A percentile compares a stretch with the other conserved stretches of the same genome.
phyloP scores from a whole-genome alignment of 139 green algal genomes.

The Edaphochlamys debaryana region DNA sequence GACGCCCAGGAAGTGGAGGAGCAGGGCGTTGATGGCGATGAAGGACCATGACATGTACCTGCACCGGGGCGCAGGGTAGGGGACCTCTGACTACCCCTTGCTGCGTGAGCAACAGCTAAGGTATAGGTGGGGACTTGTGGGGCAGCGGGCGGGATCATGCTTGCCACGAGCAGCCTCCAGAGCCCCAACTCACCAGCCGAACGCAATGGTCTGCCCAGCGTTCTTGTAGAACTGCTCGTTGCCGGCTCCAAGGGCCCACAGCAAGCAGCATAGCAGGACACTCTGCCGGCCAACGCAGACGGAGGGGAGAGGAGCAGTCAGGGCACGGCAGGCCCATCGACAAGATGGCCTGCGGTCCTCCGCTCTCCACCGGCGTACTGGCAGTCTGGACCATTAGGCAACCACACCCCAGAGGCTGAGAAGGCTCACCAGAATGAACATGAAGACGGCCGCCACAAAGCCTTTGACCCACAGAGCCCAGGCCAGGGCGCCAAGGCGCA shows the following conservation, averaged over 20 bases:
- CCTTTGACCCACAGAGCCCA: slow-evolving; percentile 20
- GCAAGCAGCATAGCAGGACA: slow-evolving; percentile 25
- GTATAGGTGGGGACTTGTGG: no score
- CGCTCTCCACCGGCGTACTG: no score
- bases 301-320: no score
- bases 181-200: slow-evolving; percentile 30
- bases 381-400: no score
- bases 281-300: no score
- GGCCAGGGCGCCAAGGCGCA: neutral
- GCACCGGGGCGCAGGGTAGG: neutral
- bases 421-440: slow-evolving; percentile 30
- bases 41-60: slow-evolving; percentile 43
- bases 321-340: no score
- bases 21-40: slow-evolving; percentile 41
- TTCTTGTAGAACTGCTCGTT: slow-evolving; percentile 20
- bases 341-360: no score
- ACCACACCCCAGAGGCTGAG: no score
- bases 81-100: no score
- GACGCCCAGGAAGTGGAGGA: slow-evolving; percentile 39
- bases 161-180: no score
- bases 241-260: slow-evolving; percentile 14
- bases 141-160: no score
- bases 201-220: slow-evolving; percentile 27
- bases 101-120: no score
- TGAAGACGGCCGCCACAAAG: neutral